Base-by-base conservation (phyloP, 176 grass and related monocot genomes). In the Luzula sylvatica region DNA sequence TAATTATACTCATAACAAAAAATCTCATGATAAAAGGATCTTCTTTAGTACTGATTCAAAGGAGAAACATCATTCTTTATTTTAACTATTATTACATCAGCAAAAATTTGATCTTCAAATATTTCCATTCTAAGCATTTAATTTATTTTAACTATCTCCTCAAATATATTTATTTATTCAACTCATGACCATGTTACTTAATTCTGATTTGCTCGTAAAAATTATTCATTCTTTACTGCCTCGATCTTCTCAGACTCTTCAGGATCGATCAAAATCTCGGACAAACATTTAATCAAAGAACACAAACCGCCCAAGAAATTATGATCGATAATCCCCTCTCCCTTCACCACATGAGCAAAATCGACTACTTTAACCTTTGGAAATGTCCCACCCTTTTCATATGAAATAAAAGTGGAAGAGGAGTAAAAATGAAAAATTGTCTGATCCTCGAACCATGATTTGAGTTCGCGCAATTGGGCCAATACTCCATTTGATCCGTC, bases 351-450 rank as follows among this genome's bases (percentile, higher is more conserved):
- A 77, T 96, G 92, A 0, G 92, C 85, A 38, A 89, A 89, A 61
- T 96, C 85, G 35, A 86, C 81, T 26, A 96, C 58, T 71, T 89
- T 96, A 29, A 89, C 71, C 64, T 55, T 71, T 46, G 69, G 61
- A 14, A 13, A 25, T 7, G 18, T 38, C 46, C 14, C 27, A 4
- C 50, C 38, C 8, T 38, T 78, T 3, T 86, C 92, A n/a, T 89
- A 96, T 16, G 67, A 23, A 8, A 96, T 19, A 32, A 96, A 53
- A 23, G 86, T 20, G 0, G 92, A 96, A n/a, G 67, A 69, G 26
- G 85, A 89, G 65, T 89, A 89, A 68, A 96, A 96, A 49, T 82
- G 85, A 80, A 82, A 96, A 19, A 96, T 7, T 8, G 85, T 86
- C 55, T 96, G 81, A 68, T 72, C 74, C 54, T 89, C 84, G 52